A percentile compares a stretch with the other conserved stretches of the same genome.
These are phyloP conservation scores for Dictyostelium firmibasis DNA, from an alignment of 78 protist genomes.

Conservation along the genomic window DNA sequence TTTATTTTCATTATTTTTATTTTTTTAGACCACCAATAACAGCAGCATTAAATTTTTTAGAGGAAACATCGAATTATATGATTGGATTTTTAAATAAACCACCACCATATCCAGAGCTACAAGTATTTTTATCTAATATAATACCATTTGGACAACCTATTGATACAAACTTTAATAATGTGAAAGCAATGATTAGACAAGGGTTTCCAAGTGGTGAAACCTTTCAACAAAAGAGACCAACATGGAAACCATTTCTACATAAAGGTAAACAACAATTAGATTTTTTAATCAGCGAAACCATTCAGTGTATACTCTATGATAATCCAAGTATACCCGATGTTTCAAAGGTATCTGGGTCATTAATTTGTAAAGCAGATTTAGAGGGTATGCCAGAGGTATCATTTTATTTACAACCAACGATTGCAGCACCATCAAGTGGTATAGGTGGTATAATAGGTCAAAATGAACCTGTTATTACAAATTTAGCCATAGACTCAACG, in stretches of 20 bases:
- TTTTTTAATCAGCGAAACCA: constrained; percentile 26
- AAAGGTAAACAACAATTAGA: constrained; percentile 73
- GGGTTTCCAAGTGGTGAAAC: constrained; percentile 46
- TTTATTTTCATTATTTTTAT: neutral
- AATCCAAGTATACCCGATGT: constrained; percentile 54
- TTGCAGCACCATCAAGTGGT: neutral
- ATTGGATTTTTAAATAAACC: constrained; percentile 35
- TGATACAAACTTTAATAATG: constrained; percentile 56
- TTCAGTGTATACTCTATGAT: constrained; percentile 54
- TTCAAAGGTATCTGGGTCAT: constrained; percentile 12
- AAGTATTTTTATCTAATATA: constrained; percentile 57
- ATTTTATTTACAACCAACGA: constrained; percentile 23
- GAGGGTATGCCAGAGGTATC: constrained; percentile 80
- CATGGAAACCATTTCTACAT: constrained; percentile 63
- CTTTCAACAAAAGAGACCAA: constrained; percentile 43
- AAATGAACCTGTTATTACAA: constrained; percentile 6
- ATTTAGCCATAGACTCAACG: constrained; percentile 52
- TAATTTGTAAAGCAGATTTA: constrained; percentile 44
- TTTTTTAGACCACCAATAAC: constrained; percentile 40
- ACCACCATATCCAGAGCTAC: constrained; percentile 76
- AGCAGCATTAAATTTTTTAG: constrained; percentile 63
- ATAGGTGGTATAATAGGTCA: neutral
- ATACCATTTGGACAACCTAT: constrained; percentile 82
- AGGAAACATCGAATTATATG: constrained; percentile 39
- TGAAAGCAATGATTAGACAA: constrained; percentile 37